phyloP scores from a whole-genome alignment of 208 protist species.

The Phytomonas francai region DNA sequence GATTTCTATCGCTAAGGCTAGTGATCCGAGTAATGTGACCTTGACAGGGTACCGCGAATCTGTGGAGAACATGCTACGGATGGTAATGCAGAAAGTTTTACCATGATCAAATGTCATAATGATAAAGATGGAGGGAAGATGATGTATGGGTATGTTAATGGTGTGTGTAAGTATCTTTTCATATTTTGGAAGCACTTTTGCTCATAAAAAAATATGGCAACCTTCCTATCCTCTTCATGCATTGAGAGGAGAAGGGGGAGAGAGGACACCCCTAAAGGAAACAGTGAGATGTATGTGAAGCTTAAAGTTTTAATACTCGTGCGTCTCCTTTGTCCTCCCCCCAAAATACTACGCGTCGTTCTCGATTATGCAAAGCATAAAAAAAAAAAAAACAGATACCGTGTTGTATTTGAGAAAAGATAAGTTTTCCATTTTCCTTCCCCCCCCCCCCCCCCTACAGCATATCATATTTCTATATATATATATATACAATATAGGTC shows the following conservation, averaged over 20 bases:
- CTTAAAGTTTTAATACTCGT: not conserved
- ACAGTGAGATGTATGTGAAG: not conserved
- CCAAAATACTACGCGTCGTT: not conserved
- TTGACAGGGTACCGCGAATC: slow-evolving; percentile 54
- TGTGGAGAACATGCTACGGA: slow-evolving; percentile 47
- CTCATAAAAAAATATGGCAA: not conserved
- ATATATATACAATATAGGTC: not conserved
- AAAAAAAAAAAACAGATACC: slow-evolving; percentile 1
- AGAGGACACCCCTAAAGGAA: not conserved
- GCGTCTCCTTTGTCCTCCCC: too few species aligned
- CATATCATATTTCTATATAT: not conserved
- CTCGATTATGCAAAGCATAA: slow-evolving; percentile 1
- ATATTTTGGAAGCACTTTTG: not conserved
- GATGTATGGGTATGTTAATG: not conserved
- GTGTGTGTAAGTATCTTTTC: not conserved
- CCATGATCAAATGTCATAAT: not conserved
- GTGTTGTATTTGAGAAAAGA: not conserved
- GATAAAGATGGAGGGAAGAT: not conserved
- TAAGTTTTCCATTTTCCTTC: not conserved
- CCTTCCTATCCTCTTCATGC: too few species aligned
- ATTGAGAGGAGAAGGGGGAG: not conserved
- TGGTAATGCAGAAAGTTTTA: slow-evolving; percentile 20
- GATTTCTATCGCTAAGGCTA: slow-evolving; percentile 37
- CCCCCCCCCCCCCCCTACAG: not conserved
- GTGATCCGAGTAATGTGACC: slow-evolving; percentile 59